Evolutionary conservation across 768 basidiomycete species (phyloP).

Genomic region (Suillus sp.): DNA sequence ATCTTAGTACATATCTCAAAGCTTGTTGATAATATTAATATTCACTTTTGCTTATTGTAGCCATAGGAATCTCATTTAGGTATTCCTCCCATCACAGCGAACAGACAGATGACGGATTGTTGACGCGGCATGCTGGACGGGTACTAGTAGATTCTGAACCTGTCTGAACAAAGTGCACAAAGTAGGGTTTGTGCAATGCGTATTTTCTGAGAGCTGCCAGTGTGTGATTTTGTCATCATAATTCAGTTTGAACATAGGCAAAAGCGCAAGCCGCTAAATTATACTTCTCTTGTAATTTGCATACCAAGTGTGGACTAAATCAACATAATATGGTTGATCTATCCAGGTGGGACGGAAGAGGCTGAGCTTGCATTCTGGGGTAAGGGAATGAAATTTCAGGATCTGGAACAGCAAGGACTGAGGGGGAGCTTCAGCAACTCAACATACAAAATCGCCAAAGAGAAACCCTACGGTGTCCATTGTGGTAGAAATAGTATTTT

Average conservation of each 20-base stretch:
- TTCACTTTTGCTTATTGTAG: background rate
- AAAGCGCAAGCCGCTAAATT: background rate
- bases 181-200: background rate
- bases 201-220: background rate
- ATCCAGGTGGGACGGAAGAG: too few relatives aligned
- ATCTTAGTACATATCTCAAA: conserved; percentile 13
- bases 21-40: background rate
- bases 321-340: too few relatives aligned
- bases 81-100: background rate
- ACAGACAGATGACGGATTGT: background rate
- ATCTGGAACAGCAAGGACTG: too few relatives aligned
- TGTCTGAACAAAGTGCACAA: background rate
- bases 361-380: too few relatives aligned
- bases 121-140: background rate
- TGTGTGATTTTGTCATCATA: background rate
- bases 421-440: too few relatives aligned
- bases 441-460: too few relatives aligned
- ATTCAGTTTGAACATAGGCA: background rate
- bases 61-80: background rate
- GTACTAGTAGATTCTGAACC: background rate
- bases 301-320: background rate
- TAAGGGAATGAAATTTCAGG: too few relatives aligned
- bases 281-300: background rate
- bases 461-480: too few relatives aligned
- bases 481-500: too few relatives aligned